Percentiles rank a stretch among this genome's conserved stretches.
These are phyloP conservation scores for Candida insectorum DNA, from an alignment of 805 yeast species.

Conservation along the genomic window DNA sequence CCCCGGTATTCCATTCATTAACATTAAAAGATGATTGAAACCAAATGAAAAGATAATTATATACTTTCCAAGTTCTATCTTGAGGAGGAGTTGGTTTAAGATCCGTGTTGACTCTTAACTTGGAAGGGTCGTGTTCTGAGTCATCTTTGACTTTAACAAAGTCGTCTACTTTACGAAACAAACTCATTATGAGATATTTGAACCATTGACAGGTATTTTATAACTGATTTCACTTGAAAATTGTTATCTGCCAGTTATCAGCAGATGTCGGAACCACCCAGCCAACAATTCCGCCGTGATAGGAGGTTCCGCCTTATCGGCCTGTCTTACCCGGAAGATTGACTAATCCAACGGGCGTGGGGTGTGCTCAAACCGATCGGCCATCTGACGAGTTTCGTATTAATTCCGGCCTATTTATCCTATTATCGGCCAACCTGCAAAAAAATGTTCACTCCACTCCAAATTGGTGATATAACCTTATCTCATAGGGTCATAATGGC, in stretches of 20 bases:
- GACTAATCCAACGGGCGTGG: neutral
- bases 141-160: slow-evolving; percentile 10
- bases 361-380: no score
- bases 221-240: no score
- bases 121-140: slow-evolving; percentile 6
- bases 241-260: no score
- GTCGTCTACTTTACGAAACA: slow-evolving; percentile 8
- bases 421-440: no score
- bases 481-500: slow-evolving; percentile 11
- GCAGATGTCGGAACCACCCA: no score
- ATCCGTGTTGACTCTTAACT: slow-evolving; percentile 10
- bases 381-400: no score
- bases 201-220: no score
- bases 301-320: neutral
- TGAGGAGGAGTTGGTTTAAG: slow-evolving; percentile 12
- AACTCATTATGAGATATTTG: no score
- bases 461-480: slow-evolving; percentile 7
- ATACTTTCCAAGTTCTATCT: slow-evolving; percentile 12
- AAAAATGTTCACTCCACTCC: slow-evolving; percentile 5
- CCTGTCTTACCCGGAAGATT: neutral
- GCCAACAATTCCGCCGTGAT: neutral
- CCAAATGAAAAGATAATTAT: slow-evolving; percentile 12
- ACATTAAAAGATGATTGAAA: slow-evolving; percentile 11
- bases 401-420: no score
- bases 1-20: slow-evolving; percentile 13